Percentiles rank a stretch among this genome's conserved stretches.
These are phyloP conservation scores for Alternaria gaisen DNA, from an alignment of 2,329 filamentous ascomycete species.

Conservation along the genomic window DNA sequence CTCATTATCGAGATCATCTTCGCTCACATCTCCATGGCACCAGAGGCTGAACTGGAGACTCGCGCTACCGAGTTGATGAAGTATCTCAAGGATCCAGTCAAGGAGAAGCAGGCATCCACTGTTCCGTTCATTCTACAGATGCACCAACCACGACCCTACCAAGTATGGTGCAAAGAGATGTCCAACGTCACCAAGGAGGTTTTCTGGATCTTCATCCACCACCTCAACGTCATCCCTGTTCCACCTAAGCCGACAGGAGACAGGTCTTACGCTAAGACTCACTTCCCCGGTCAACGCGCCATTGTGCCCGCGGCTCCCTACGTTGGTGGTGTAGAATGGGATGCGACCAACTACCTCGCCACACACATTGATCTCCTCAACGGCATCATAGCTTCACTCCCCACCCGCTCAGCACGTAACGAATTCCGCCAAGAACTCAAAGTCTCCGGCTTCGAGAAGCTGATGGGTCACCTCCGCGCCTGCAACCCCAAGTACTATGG, in stretches of 20 bases:
- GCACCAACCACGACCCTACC: conserved; percentile 85
- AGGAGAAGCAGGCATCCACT: conserved; percentile 76
- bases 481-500: conserved; percentile 99
- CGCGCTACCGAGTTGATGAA: conserved; percentile 77
- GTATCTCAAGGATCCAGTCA: conserved; percentile 80
- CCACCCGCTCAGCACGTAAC: conserved; percentile 76
- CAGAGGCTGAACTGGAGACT: conserved; percentile 65
- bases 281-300: conserved; percentile 86
- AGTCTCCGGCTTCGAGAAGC: conserved; percentile 89
- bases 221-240: conserved; percentile 84
- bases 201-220: conserved; percentile 98
- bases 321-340: conserved; percentile 97
- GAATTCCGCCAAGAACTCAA: conserved; percentile 77
- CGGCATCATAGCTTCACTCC: conserved; percentile 83
- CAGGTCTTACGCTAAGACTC: conserved; percentile 63
- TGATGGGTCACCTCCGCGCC: conserved; percentile 82
- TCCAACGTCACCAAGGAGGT: conserved; percentile 95
- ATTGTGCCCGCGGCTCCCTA: conserved; percentile 95
- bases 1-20: conserved; percentile 91
- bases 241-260: conserved; percentile 49
- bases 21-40: conserved; percentile 77
- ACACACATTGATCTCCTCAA: conserved; percentile 93
- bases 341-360: conserved; percentile 95
- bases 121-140: conserved; percentile 90
- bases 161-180: conserved; percentile 92